Evolutionary conservation across 2,329 filamentous ascomycete genomes (phyloP), one percentile per base, ranked within the genome.

Genomic region (Chrysosporium queenslandicum): DNA sequence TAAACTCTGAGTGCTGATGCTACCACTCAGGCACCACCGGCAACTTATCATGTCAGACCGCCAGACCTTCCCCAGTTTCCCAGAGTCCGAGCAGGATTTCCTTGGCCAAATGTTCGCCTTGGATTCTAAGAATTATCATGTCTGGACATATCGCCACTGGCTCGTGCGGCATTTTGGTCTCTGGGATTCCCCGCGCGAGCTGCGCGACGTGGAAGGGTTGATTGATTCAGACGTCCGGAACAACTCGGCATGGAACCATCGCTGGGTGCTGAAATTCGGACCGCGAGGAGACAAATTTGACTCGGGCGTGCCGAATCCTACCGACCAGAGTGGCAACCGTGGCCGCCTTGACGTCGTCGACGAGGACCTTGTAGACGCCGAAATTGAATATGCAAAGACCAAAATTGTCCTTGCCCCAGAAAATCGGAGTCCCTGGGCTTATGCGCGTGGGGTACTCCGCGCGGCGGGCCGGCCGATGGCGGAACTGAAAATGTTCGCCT

Each of bases 101-200:
- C 78, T 96, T 55, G 78, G 77, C 54, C 70, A 77, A 43, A 97
- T 98, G 79, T 83, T 98, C 51, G 78, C 77, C 37, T 78, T 86
- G 60, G 92, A 98, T 66, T 81, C 85, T 46, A 98, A 98, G 73
- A 98, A 98, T 74, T 97, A 98, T 68, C 92, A 98, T 66, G 92
- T 97, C 45, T 98, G 92, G 92, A 88, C 84, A 52, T 98, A 97
- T 72, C 79, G 92, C 54, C 88, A 95, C 66, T 76, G 83, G 81
- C 66, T 85, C 72, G 75, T 95, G 68, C 77, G 80, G 58, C 72
- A 78, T 46, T 82, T 85, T 67, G 67, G 68, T 47, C 69, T 82
- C 42, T 81, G 76, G 67, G 74, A 76, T 45, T 82, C 70, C 3
- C 68, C 68, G 9, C 64, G 66, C 16, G 82, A 98, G 74, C 73